A percentile compares a stretch with the other conserved stretches of the same genome.
Conservation (phyloP, 352 stramenopile genomes). For the Thalassiosira mediterranea region DNA sequence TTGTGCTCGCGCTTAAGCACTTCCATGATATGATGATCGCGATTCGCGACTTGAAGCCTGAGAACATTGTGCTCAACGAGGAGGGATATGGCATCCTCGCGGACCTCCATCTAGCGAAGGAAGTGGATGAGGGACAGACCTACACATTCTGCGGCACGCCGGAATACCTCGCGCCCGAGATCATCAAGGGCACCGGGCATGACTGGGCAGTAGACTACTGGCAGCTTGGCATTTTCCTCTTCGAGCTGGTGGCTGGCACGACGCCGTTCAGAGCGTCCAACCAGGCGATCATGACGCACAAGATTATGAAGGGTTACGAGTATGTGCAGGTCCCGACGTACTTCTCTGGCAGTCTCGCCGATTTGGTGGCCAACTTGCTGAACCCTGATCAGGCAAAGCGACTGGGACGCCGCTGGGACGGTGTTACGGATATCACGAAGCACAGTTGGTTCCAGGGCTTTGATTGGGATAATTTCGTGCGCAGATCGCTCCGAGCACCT, state of each 20-base stretch:
- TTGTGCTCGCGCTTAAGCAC: conserved; percentile 55
- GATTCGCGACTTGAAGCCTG: conserved; percentile 90
- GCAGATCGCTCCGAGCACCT: too few relatives aligned
- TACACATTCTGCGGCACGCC: conserved; percentile 89
- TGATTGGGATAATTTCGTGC: too few relatives aligned
- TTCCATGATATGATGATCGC: conserved; percentile 86
- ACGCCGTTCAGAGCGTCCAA: conserved; percentile 90
- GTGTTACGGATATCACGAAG: conserved; percentile 84
- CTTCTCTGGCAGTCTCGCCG: conserved; percentile 78
- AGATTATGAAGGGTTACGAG: conserved; percentile 86
- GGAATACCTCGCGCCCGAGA: conserved; percentile 58
- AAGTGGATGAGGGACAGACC: conserved; percentile 88
- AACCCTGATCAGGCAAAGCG: conserved; percentile 86
- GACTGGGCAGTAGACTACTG: conserved; percentile 82
- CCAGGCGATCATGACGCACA: conserved; percentile 84
- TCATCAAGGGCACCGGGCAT: conserved; percentile 36
- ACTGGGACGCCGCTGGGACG: conserved; percentile 87
- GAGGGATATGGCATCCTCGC: conserved; percentile 97
- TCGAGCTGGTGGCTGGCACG: conserved; percentile 89
- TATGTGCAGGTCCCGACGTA: conserved; percentile 84
- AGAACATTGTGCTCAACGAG: conserved; percentile 89
- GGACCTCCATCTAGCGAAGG: conserved; percentile 97
- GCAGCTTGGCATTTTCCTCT: conserved; percentile 89
- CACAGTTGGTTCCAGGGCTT: conserved; percentile 88
- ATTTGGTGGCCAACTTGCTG: conserved; percentile 89